phyloP scores from a whole-genome alignment of 495 filamentous ascomycete genomes.

The Echria macrotheca region DNA sequence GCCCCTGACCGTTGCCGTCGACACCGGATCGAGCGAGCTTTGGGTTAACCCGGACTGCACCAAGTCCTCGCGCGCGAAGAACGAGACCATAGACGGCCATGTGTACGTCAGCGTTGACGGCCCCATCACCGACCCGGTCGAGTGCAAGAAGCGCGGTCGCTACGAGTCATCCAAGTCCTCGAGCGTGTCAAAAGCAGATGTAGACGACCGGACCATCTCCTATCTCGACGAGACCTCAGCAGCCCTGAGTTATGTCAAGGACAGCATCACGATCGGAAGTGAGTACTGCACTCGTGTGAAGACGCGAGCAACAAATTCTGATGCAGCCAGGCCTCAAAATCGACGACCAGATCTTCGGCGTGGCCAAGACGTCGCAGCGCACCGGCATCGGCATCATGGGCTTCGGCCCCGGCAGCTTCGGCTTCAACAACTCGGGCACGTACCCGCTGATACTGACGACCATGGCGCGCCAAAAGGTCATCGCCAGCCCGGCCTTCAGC shows the following conservation, averaged over 20 bases:
- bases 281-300: background rate
- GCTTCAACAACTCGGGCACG: conserved; percentile 25
- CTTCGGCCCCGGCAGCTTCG: conserved; percentile 50
- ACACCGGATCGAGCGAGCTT: conserved; percentile 23
- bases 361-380: conserved; percentile 24
- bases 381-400: conserved; percentile 61
- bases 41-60: conserved; percentile 25
- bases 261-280: conserved; percentile 19
- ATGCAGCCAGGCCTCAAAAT: conserved; percentile 18
- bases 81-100: conserved; percentile 16
- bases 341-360: conserved; percentile 31
- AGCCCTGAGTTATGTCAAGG: conserved; percentile 20
- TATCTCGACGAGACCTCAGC: conserved; percentile 20
- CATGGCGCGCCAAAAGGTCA: conserved; percentile 52
- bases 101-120: background rate
- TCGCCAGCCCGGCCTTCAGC: conserved; percentile 65
- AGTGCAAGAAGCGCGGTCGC: conserved; percentile 22
- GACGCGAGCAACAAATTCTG: no score
- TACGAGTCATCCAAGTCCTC: conserved; percentile 25
- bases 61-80: background rate
- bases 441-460: conserved; percentile 61
- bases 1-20: conserved; percentile 15
- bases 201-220: conserved; percentile 15
- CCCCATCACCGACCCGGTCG: conserved; percentile 11
- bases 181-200: background rate